Evolutionary conservation across 768 basidiomycete species (phyloP), one percentile per base, ranked within the genome.

Genomic region (Suillus alpinus): DNA sequence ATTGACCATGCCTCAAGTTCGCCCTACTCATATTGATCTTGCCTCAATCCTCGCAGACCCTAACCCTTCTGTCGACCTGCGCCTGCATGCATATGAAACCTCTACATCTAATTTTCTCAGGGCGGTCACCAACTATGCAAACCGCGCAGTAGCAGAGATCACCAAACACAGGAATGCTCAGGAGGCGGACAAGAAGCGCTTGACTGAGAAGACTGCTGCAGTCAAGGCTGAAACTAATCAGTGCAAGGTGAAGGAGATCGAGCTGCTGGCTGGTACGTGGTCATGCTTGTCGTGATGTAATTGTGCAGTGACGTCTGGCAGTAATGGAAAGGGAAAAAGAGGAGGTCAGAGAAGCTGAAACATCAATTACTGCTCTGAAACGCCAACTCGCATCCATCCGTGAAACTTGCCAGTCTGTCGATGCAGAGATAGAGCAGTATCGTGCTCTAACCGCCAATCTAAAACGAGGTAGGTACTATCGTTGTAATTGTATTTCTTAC

Each of bases 181-280:
- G 67, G 77, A 76, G 2, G 71, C 80, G 1, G 86, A 87, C 69
- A 86, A 83, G 74, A 89, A 88, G 68, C 82, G 81, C 61, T 63
- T 86, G 0, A 61, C 75, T 8, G 93, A 94, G 53, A 85, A 83
- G 69, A 83, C 76, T 9, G 80, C 85, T 47, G 78, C 82, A 8
- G 78, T 86, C 0, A 89, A 94, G 69, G 67, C 77, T 0, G 88
- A 93, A 72, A 94, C 83, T 2, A 86, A 84, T 58, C 78, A 86
- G 47, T 93, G 90, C 75, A 91, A 93, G 65, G 69, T 90, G 56
- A 82, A 80, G 67, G 94, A 95, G 73, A 87, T 92, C 34, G 87
- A 91, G 56, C 80, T 95, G 59, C 80, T 92, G 2, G 82, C 84
- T 59, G 83, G 93, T 94, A 71, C n/a, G 84, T 76, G 26, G 4